Evolutionary conservation across 495 filamentous ascomycete species (phyloP).

Genomic region (Neurospora africana): DNA sequence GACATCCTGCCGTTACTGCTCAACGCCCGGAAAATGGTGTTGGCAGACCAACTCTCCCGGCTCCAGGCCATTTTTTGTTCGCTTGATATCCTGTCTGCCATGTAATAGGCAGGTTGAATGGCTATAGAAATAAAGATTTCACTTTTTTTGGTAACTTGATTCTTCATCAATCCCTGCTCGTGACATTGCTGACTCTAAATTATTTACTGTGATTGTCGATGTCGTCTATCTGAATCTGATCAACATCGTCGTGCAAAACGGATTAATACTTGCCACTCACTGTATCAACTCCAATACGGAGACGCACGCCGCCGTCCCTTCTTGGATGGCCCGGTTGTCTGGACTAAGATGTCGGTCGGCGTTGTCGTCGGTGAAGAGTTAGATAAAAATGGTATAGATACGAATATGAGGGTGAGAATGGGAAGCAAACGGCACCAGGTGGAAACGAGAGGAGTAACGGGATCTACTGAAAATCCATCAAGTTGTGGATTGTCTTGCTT

Average conservation of each 20-base stretch:
- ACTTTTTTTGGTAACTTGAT: not conserved
- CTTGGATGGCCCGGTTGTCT: not conserved
- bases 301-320: not conserved
- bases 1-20: not conserved
- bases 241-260: not conserved
- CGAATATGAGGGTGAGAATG: not conserved
- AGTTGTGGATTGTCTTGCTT: not conserved
- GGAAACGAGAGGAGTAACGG: not conserved
- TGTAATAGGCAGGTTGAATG: not conserved
- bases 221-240: too few relatives aligned
- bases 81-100: constrained; percentile 1
- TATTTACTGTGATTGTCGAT: not conserved
- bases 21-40: not conserved
- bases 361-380: not conserved
- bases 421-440: not conserved
- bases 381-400: not conserved
- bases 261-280: not conserved
- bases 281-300: not conserved
- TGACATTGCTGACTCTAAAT: not conserved
- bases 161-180: not conserved
- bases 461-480: not conserved
- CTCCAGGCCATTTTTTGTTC: not conserved
- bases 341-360: not conserved
- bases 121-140: not conserved
- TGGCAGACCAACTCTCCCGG: not conserved